A percentile compares a stretch with the other conserved stretches of the same genome.
Evolutionary conservation across 2,329 filamentous ascomycete genomes (phyloP).

Genomic region (Neocatenulostroma microsporum): DNA sequence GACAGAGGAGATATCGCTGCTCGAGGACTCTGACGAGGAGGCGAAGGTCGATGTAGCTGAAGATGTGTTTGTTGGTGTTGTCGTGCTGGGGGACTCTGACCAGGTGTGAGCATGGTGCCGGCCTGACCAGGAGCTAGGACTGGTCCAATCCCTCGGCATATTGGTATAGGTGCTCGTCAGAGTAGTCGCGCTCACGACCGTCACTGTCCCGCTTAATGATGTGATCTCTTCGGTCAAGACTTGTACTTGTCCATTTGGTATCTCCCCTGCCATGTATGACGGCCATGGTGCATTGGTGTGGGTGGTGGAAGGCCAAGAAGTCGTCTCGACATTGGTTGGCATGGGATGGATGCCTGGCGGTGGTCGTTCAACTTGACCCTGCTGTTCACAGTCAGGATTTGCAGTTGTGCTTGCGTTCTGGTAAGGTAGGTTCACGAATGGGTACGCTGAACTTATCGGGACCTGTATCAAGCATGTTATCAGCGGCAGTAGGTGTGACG

Average conservation of each 20-base stretch:
- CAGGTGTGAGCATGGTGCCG: no score
- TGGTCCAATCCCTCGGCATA: no score
- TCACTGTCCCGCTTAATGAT: neutral
- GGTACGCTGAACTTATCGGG: slow-evolving; percentile 18
- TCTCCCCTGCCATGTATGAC: slow-evolving; percentile 8
- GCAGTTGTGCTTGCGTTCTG: slow-evolving; percentile 6
- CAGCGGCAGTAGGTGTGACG: slow-evolving; percentile 19
- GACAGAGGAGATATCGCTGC: no score
- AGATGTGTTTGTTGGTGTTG: neutral
- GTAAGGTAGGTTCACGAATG: slow-evolving; percentile 11
- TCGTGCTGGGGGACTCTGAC: no score
- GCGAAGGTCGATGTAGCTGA: no score
- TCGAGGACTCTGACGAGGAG: no score
- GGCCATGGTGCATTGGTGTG: slow-evolving; percentile 1
- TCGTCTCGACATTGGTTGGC: slow-evolving; percentile 6
- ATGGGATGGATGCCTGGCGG: no score
- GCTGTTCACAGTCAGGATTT: slow-evolving; percentile 6
- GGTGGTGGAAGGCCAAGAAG: slow-evolving; percentile 6
- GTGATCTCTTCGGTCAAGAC: slow-evolving; percentile 4
- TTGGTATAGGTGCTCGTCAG: no score
- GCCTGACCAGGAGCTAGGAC: no score
- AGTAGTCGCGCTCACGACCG: slow-evolving; percentile 1
- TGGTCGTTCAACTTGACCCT: slow-evolving; percentile 5
- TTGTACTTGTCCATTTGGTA: slow-evolving; percentile 17
- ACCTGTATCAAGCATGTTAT: slow-evolving; percentile 22